These are phyloP conservation scores for Nicotiana rustica DNA, from an alignment of 305 asterid species.

Conservation along the genomic window DNA sequence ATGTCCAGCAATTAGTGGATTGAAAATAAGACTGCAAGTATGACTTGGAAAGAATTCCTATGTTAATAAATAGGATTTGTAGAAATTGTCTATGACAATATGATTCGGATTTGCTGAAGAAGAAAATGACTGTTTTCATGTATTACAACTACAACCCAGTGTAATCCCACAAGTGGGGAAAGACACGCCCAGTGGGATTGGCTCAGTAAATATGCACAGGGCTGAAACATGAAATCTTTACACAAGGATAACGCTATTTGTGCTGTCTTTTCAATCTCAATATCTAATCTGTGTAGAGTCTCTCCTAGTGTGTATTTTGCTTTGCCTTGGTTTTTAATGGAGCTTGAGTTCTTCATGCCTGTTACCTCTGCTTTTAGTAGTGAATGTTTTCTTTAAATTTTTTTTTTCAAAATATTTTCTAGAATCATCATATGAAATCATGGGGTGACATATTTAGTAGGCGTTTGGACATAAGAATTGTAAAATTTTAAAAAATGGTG, in stretches of 20 bases:
- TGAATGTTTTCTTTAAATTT: no score
- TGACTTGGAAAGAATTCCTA: not conserved
- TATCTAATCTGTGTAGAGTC: not conserved
- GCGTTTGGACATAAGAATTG: no score
- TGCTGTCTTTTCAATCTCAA: not conserved
- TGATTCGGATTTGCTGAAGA: not conserved
- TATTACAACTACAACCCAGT: no score
- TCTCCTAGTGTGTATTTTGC: not conserved
- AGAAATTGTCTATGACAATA: slow-evolving; percentile 1
- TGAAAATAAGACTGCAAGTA: no score
- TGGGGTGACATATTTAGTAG: no score
- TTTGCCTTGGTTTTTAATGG: slow-evolving; percentile 2
- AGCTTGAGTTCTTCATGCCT: not conserved
- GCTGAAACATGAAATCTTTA: slow-evolving; percentile 9
- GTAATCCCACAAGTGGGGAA: no score
- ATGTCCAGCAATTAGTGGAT: no score
- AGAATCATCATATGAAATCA: no score
- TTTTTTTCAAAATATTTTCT: no score
- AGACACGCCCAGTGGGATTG: not conserved
- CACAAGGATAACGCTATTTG: not conserved
- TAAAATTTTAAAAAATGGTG: no score
- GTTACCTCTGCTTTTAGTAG: slow-evolving; percentile 4
- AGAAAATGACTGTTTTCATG: slow-evolving; percentile 23
- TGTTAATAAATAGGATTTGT: not conserved
- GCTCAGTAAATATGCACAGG: not conserved